Conservation (phyloP, 768 basidiomycete genomes). For the Mycena rebaudengoi region DNA sequence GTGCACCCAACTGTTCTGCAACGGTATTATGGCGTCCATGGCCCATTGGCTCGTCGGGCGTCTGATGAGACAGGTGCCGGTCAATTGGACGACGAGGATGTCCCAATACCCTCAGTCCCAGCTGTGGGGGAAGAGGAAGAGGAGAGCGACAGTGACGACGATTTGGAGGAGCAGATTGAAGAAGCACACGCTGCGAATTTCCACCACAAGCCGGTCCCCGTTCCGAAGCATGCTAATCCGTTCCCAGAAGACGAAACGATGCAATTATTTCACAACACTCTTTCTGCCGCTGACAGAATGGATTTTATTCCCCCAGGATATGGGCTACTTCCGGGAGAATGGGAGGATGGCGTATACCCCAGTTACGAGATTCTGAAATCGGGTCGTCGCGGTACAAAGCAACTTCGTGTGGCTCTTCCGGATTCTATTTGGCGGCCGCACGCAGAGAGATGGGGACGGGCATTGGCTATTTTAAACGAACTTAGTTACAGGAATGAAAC, state of each 20-base stretch:
- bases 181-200: slow-evolving; percentile 3
- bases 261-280: neutral
- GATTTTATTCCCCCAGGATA: slow-evolving; percentile 16
- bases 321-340: slow-evolving; percentile 23
- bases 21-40: slow-evolving; percentile 14
- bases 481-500: neutral
- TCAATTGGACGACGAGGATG: slow-evolving; percentile 15
- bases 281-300: neutral
- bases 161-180: neutral
- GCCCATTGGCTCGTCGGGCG: neutral
- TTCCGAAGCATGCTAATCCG: slow-evolving; percentile 1
- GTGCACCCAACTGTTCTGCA: slow-evolving; percentile 1
- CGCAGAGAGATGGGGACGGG: neutral
- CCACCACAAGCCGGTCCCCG: neutral
- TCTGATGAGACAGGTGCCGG: neutral
- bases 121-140: neutral
- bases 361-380: slow-evolving; percentile 10
- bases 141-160: neutral
- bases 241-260: neutral
- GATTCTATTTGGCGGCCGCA: slow-evolving; percentile 4
- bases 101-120: neutral
- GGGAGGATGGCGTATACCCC: slow-evolving; percentile 18
- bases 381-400: neutral
- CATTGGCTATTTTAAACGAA: neutral
- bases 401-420: neutral